Conservation (phyloP, 495 filamentous ascomycete genomes). For the Parachaetomium inaequale region DNA sequence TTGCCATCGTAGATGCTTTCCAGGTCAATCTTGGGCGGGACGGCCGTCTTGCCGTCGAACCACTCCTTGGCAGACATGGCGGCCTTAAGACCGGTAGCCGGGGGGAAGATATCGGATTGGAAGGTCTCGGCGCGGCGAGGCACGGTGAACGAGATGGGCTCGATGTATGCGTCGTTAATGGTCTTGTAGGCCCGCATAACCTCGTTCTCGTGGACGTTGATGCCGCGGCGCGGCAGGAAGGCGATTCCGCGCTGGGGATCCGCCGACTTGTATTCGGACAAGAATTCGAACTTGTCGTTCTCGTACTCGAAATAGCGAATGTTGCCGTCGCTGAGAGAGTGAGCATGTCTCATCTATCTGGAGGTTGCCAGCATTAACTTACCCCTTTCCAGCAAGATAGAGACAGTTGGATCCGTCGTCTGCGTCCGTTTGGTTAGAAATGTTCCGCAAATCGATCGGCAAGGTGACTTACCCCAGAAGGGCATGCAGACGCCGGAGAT, state of each 20-base stretch:
- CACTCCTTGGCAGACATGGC: constrained; percentile 78
- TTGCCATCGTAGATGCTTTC: constrained; percentile 85
- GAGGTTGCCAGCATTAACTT: constrained; percentile 34
- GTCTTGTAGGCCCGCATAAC: constrained; percentile 96
- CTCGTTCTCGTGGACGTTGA: constrained; percentile 96
- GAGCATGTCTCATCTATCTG: background rate
- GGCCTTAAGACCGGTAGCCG: constrained; percentile 69
- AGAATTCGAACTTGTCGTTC: constrained; percentile 94
- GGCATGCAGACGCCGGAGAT: constrained; percentile 99
- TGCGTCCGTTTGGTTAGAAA: constrained; percentile 33
- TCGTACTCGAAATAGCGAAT: constrained; percentile 98
- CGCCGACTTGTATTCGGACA: constrained; percentile 91
- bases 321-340: constrained; percentile 74
- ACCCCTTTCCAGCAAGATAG: constrained; percentile 96
- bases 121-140: constrained; percentile 94
- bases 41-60: constrained; percentile 75
- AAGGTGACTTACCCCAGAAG: constrained; percentile 70
- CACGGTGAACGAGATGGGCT: constrained; percentile 96
- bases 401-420: constrained; percentile 88
- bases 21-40: constrained; percentile 88
- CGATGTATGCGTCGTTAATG: constrained; percentile 87
- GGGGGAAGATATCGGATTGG: constrained; percentile 95
- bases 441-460: background rate
- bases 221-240: constrained; percentile 90
- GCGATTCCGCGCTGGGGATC: constrained; percentile 94